Conservation (phyloP, 768 basidiomycete genomes). For the Rhizopogon vinicolor region DNA sequence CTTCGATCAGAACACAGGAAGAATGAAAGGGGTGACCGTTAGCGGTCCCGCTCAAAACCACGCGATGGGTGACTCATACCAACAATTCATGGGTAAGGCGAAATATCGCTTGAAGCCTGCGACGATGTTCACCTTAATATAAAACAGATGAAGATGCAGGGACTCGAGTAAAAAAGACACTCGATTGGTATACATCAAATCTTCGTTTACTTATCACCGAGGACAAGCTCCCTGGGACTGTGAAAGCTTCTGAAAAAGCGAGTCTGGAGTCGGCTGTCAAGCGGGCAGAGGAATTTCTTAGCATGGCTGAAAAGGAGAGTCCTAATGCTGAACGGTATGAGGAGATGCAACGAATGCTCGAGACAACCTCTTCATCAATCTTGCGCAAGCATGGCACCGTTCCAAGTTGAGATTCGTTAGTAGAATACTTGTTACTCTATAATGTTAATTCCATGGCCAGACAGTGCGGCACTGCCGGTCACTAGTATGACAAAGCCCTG, state of each 20-base stretch:
- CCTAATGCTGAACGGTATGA: not conserved
- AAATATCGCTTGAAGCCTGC: not conserved
- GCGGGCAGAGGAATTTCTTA: conserved; percentile 41
- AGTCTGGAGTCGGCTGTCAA: conserved; percentile 79
- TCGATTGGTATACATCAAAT: conserved; percentile 95
- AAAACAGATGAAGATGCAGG: conserved; percentile 75
- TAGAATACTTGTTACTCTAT: not conserved
- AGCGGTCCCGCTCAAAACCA: not conserved
- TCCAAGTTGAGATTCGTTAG: not conserved
- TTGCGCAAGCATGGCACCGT: not conserved
- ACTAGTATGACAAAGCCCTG: too few species aligned
- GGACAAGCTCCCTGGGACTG: conserved; percentile 83
- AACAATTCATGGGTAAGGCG: conserved; percentile 75
- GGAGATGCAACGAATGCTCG: not conserved
- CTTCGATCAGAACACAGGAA: conserved; percentile 93
- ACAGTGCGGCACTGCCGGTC: too few species aligned
- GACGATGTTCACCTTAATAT: conserved; percentile 7
- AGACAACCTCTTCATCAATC: not conserved
- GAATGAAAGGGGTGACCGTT: conserved; percentile 27
- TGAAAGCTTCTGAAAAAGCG: conserved; percentile 79
- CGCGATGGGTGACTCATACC: conserved; percentile 66
- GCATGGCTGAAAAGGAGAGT: not conserved
- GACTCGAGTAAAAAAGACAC: conserved; percentile 81
- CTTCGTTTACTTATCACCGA: conserved; percentile 85
- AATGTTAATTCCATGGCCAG: too few species aligned